These are phyloP conservation scores for Candida tibetensis DNA, from an alignment of 805 yeast genomes.

Conservation along the genomic window DNA sequence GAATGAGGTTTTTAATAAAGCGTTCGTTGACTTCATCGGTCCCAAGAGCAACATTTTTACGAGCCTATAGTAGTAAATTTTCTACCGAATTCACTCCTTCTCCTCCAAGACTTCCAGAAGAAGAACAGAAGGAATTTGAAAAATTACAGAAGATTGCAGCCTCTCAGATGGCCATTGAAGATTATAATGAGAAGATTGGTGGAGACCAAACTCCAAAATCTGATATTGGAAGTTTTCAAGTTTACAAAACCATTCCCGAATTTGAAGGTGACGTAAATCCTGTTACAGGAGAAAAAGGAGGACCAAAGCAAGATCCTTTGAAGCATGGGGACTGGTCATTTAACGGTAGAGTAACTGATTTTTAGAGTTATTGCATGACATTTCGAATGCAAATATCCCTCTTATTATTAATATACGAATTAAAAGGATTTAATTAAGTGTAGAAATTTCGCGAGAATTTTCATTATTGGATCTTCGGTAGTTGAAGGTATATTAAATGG, in stretches of 20 bases:
- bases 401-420: background rate
- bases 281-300: constrained; percentile 90
- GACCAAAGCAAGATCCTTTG: constrained; percentile 96
- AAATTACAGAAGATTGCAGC: constrained; percentile 75
- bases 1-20: background rate
- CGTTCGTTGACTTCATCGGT: too few species aligned
- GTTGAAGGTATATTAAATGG: background rate
- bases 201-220: constrained; percentile 34
- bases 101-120: constrained; percentile 76
- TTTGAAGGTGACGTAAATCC: constrained; percentile 95
- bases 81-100: constrained; percentile 24
- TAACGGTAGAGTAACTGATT: constrained; percentile 95
- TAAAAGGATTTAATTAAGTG: background rate
- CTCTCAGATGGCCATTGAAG: constrained; percentile 75
- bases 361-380: constrained; percentile 35
- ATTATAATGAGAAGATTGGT: constrained; percentile 52
- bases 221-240: constrained; percentile 63
- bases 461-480: background rate
- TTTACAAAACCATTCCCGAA: constrained; percentile 80
- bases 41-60: background rate
- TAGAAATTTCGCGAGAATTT: background rate
- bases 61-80: constrained; percentile 19
- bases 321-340: constrained; percentile 91
- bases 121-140: constrained; percentile 91
- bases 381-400: background rate